Conservation (phyloP, 768 basidiomycete genomes). For the Mycena amicta region DNA sequence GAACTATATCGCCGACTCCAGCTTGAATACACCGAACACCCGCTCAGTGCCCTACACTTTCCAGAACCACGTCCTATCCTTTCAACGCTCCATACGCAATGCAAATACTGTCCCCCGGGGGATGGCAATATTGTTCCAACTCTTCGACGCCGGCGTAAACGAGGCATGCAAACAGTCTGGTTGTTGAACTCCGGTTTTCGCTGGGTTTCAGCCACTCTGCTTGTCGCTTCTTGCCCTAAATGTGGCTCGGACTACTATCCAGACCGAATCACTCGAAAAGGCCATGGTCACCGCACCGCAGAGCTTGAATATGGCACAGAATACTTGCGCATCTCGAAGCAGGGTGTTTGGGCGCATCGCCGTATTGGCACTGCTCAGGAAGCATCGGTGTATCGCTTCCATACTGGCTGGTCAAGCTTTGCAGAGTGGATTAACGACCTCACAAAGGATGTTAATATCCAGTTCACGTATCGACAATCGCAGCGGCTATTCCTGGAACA, state of each 20-base stretch:
- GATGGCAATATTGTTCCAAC: slow-evolving; percentile 3
- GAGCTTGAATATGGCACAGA: slow-evolving; percentile 18
- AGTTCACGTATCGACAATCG: slow-evolving; percentile 27
- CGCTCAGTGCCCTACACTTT: too few relatives aligned
- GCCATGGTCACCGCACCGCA: slow-evolving; percentile 1
- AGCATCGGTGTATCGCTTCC: slow-evolving; percentile 25
- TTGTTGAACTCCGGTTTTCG: slow-evolving; percentile 2
- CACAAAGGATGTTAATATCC: neutral
- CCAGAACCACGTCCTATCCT: neutral
- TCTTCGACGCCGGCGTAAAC: neutral
- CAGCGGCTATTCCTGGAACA: slow-evolving; percentile 19
- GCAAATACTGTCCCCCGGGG: neutral
- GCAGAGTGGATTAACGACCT: slow-evolving; percentile 29
- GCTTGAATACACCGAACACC: too few relatives aligned
- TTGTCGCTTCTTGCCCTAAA: slow-evolving; percentile 13
- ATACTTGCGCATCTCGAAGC: slow-evolving; percentile 30
- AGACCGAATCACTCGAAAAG: slow-evolving; percentile 19
- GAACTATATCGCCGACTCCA: too few relatives aligned
- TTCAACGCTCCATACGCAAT: neutral
- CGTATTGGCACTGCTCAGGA: slow-evolving; percentile 29
- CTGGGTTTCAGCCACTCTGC: slow-evolving; percentile 7
- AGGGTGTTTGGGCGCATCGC: slow-evolving; percentile 29
- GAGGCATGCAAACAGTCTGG: neutral
- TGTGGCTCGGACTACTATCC: slow-evolving; percentile 27
- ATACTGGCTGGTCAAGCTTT: slow-evolving; percentile 34